phyloP scores from a whole-genome alignment of 2,329 filamentous ascomycete genomes.

The Xylariaceae sp. region DNA sequence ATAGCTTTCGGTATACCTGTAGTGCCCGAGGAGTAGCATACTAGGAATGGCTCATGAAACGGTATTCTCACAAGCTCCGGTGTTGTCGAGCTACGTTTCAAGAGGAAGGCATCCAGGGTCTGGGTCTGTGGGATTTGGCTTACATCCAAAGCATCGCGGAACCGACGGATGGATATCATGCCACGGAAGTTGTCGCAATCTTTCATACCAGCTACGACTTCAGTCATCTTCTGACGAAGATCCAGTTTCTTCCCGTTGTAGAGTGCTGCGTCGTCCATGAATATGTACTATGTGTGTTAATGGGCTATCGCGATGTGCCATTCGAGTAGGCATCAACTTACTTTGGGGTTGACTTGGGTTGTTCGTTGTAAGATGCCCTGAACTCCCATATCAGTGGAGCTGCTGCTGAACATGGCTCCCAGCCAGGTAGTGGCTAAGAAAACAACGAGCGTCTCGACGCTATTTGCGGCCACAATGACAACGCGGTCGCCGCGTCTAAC shows the following conservation, averaged over 20 bases:
- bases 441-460: conserved; percentile 67
- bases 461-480: conserved; percentile 71
- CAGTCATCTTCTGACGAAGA: conserved; percentile 66
- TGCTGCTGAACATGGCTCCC: conserved; percentile 71
- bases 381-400: conserved; percentile 79
- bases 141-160: conserved; percentile 57
- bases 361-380: conserved; percentile 72
- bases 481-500: conserved; percentile 69
- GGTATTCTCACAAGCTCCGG: conserved; percentile 56
- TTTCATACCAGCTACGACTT: conserved; percentile 61
- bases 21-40: conserved; percentile 77
- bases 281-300: conserved; percentile 53
- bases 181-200: conserved; percentile 57
- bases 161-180: conserved; percentile 64
- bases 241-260: conserved; percentile 77
- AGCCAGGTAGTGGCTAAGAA: conserved; percentile 67
- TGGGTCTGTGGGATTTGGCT: conserved; percentile 45
- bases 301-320: background rate
- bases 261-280: conserved; percentile 74
- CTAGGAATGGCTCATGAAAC: conserved; percentile 72
- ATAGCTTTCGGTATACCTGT: conserved; percentile 84
- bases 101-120: conserved; percentile 44
- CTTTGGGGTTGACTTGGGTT: conserved; percentile 69
- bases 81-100: conserved; percentile 26
- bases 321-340: conserved; percentile 24